Conservation (phyloP, 2,329 filamentous ascomycete genomes). For the Neoscytalidium dimidiatum region DNA sequence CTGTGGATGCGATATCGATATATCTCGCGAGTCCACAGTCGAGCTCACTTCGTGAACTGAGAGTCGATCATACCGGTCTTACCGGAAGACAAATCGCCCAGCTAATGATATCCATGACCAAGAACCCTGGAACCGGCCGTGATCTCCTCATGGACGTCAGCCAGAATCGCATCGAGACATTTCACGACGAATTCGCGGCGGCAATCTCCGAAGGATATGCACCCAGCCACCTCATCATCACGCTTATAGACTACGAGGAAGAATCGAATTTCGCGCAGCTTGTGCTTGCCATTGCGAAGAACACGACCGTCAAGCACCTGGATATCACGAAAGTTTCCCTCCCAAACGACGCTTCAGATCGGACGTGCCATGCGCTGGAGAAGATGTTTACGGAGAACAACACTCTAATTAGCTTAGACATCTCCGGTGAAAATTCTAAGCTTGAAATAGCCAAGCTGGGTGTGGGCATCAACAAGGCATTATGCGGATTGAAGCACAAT, state of each 20-base stretch:
- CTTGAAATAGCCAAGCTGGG: slow-evolving; percentile 71
- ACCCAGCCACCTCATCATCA: slow-evolving; percentile 65
- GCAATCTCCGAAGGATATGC: slow-evolving; percentile 56
- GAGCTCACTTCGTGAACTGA: slow-evolving; percentile 60
- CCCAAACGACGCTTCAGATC: slow-evolving; percentile 67
- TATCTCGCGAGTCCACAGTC: slow-evolving; percentile 66
- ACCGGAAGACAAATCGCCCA: slow-evolving; percentile 66
- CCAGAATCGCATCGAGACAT: slow-evolving; percentile 60
- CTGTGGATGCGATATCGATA: slow-evolving; percentile 64
- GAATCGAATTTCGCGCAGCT: slow-evolving; percentile 66
- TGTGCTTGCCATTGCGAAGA: slow-evolving; percentile 61
- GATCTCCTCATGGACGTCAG: slow-evolving; percentile 67
- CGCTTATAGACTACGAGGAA: slow-evolving; percentile 68
- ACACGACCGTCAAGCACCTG: slow-evolving; percentile 63
- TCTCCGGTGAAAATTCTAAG: slow-evolving; percentile 71
- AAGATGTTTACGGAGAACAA: slow-evolving; percentile 67
- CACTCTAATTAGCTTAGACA: slow-evolving; percentile 67
- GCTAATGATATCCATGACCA: slow-evolving; percentile 64
- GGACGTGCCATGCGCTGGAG: slow-evolving; percentile 66
- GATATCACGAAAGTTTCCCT: slow-evolving; percentile 72
- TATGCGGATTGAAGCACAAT: slow-evolving; percentile 66
- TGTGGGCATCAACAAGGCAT: slow-evolving; percentile 66
- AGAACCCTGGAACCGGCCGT: slow-evolving; percentile 51
- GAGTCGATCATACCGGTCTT: slow-evolving; percentile 67
- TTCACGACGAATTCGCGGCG: slow-evolving; percentile 53